These are phyloP conservation scores for Wickerhamiella bombiphila DNA, from an alignment of 805 yeast species.

Conservation along the genomic window DNA sequence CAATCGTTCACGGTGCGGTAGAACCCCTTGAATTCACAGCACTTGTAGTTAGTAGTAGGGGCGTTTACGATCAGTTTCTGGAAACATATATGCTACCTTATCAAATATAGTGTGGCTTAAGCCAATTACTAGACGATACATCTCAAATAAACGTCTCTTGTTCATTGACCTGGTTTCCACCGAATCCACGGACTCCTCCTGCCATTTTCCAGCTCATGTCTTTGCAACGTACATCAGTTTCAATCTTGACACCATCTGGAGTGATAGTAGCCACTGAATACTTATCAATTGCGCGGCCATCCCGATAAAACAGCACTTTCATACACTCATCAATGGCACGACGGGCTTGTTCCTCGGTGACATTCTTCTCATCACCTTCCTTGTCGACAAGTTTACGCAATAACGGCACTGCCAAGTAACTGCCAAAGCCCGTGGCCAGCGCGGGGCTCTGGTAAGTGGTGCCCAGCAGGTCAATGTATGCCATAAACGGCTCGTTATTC, in stretches of 20 bases:
- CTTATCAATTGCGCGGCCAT: conserved; percentile 83
- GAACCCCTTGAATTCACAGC: too few species aligned
- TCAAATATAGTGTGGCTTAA: too few species aligned
- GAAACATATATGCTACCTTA: too few species aligned
- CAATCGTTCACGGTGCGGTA: conserved; percentile 16
- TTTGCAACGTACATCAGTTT: conserved; percentile 10
- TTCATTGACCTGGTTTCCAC: conserved; percentile 37
- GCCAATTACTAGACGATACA: too few species aligned
- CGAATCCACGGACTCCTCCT: conserved; percentile 75
- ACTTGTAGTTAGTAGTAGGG: too few species aligned
- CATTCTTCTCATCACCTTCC: conserved; percentile 58
- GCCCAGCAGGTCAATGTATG: conserved; percentile 82
- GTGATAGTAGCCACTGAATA: conserved; percentile 68
- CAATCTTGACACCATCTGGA: conserved; percentile 28
- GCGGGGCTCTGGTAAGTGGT: conserved; percentile 80
- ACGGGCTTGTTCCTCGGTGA: conserved; percentile 62
- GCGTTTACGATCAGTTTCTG: too few species aligned
- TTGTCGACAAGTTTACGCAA: conserved; percentile 69
- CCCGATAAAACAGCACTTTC: conserved; percentile 92
- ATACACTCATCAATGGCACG: conserved; percentile 67
- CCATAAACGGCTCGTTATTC: conserved; percentile 49
- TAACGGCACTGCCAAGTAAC: conserved; percentile 84
- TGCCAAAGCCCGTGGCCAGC: conserved; percentile 92
- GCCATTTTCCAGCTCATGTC: conserved; percentile 46
- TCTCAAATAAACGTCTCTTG: too few species aligned